Evolutionary conservation across 2,329 filamentous ascomycete species (phyloP), one percentile per base, ranked within the genome.

Genomic region (Stagonosporopsis rhizophila): DNA sequence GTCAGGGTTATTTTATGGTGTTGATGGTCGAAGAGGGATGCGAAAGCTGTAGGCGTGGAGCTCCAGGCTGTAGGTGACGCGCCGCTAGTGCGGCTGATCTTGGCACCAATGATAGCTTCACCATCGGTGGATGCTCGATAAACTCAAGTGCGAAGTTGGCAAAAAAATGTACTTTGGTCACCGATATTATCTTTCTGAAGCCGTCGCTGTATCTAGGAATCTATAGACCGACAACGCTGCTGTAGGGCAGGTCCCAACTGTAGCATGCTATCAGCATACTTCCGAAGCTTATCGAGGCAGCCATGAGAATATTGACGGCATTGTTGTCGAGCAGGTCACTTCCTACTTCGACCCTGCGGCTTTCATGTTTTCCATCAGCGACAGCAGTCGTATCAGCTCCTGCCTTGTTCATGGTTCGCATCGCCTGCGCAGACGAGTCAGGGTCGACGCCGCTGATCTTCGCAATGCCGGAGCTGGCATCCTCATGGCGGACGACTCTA

Each of bases 241-340:
- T 68, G 17, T 71, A 59, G 1, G 73, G 68, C 37, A 71, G n/a
- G n/a, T 65, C 63, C 74, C 71, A 77, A 3, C 71, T 38, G n/a
- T 64, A 23, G 25, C 64, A 67, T 3, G 74, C 68, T 2, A 58
- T 64, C n/a, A 71, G 80, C 86, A 98, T 96, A 4, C 88, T 90
- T 4, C 88, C 85, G 17, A 92, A 62, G 72, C 91, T 96, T 85
- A 96, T 93, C 4, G 82, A 81, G 14, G 86, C 82, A 0, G 94
- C 93, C 94, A 97, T 98, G 53, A 94, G 75, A 55, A 97, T 86
- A 75, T 99, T 99, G 67, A 99, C 92, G 51, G 91, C 90, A 75
- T 99, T 99, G 76, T 99, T 99, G 76, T 96, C 92, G 54, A 99
- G 80, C 59, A 96, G 74, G 72, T 96, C 85, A 78, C 81, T 64